Percentiles rank a stretch among this genome's conserved stretches.
Evolutionary conservation across 2,329 filamentous ascomycete species (phyloP).

Genomic region (Fusarium torreyae): DNA sequence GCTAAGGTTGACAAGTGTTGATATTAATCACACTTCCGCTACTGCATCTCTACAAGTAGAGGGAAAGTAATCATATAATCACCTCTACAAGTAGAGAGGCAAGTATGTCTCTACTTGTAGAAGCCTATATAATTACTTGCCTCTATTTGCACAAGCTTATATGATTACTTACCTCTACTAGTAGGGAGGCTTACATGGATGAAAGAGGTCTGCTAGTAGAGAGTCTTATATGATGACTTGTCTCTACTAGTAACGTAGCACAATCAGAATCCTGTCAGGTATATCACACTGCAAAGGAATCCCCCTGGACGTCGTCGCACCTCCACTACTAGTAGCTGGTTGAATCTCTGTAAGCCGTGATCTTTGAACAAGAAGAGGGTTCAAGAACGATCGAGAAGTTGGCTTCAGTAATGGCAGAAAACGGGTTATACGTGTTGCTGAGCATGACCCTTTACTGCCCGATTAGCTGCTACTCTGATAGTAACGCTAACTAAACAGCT

Average conservation of each 20-base stretch:
- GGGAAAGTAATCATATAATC: slow-evolving; percentile 7
- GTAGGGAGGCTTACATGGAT: slow-evolving; percentile 4
- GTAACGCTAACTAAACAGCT: slow-evolving; percentile 7
- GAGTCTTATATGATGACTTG: slow-evolving; percentile 7
- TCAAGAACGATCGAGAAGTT: slow-evolving; percentile 8
- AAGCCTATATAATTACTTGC: slow-evolving; percentile 8
- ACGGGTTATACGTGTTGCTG: slow-evolving; percentile 4
- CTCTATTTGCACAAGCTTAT: slow-evolving; percentile 7
- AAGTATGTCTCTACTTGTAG: slow-evolving; percentile 7
- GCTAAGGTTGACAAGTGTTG: slow-evolving; percentile 7
- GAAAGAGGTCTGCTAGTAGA: slow-evolving; percentile 7
- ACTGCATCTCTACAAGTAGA: slow-evolving; percentile 5
- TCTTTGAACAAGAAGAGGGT: slow-evolving; percentile 6
- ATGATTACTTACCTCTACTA: slow-evolving; percentile 6
- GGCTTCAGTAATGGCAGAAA: slow-evolving; percentile 3
- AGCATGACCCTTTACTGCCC: slow-evolving; percentile 5
- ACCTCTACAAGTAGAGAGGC: slow-evolving; percentile 6
- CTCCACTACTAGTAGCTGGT: slow-evolving; percentile 1
- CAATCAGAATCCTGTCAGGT: slow-evolving; percentile 4
- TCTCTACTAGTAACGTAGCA: slow-evolving; percentile 6
- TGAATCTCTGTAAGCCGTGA: slow-evolving; percentile 3
- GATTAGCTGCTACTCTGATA: slow-evolving; percentile 6
- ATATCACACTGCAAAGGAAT: slow-evolving; percentile 8
- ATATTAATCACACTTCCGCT: slow-evolving; percentile 5
- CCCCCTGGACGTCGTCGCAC: slow-evolving; percentile 3